Evolutionary conservation across 768 basidiomycete species (phyloP), one percentile per base, ranked within the genome.

Genomic region (Neoboletus brunneissimus): DNA sequence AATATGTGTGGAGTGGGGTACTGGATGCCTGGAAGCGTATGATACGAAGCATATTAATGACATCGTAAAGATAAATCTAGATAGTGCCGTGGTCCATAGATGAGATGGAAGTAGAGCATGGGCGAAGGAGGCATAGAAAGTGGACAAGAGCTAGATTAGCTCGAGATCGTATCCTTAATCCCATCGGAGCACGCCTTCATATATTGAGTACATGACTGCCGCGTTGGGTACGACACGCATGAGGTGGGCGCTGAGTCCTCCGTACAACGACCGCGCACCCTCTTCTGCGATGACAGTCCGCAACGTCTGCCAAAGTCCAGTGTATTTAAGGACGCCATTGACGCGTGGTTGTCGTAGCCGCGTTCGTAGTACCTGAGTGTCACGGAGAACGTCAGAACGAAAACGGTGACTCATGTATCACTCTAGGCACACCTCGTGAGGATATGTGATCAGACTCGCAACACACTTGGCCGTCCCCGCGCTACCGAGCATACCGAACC

Each of bases 211-310:
- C 96, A 98, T 98, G 61, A 95, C 91, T 1, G 89, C 90, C 0
- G 96, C 96, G 64, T 99, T 99, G 8, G 96, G 96, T 4, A 99
- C 91, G 55, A 98, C 94, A 48, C 97, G 87, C 83, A 99, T 88
- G 55, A 99, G 79, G 70, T 98, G 97, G 0, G 97, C 94, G 52
- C 87, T 89, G 53, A 99, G 81, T 11, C 97, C 97, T 12, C 92
- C 89, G 64, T 99, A 98, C 20, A 98, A 70, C 5, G 89, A 85
- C 41, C 85, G 79, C 2, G 84, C 84, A 25, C 94, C 97, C 69
- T 99, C 97, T 70, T 99, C 97, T 4, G 83, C 84, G 40, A 96
- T 80, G 56, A 99, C 85, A 6, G 94, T 81, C 22, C 81, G 83
- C 35, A 98, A 73, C 0, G 95, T 96, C 67, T 97, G 96, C 54